A percentile compares a stretch with the other conserved stretches of the same genome.
Evolutionary conservation across 352 stramenopile species (phyloP).

Genomic region (Phytophthora lateralis): DNA sequence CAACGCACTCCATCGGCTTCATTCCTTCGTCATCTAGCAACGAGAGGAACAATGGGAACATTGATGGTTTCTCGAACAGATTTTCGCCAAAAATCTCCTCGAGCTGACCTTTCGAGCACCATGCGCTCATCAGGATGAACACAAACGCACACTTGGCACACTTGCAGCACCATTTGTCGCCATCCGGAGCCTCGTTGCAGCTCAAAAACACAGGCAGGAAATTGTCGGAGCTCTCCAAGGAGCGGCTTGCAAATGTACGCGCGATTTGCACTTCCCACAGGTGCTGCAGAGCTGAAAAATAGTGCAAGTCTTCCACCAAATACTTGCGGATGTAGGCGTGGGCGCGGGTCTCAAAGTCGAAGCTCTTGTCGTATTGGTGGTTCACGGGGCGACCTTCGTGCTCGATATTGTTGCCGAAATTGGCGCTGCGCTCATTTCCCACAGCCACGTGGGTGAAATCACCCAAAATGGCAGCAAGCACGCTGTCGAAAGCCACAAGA

Average conservation of each 20-base stretch:
- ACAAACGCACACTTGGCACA: conserved; percentile 55
- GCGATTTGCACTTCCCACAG: conserved; percentile 55
- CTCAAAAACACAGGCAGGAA: conserved; percentile 50
- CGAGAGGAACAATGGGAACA: conserved; percentile 36
- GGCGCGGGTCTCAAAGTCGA: conserved; percentile 38
- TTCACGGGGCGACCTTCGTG: conserved; percentile 42
- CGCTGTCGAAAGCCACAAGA: conserved; percentile 46
- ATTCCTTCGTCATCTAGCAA: conserved; percentile 40
- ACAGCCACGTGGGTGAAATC: conserved; percentile 43
- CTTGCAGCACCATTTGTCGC: conserved; percentile 45
- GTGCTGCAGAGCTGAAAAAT: conserved; percentile 50
- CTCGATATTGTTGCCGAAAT: conserved; percentile 45
- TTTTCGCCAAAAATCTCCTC: conserved; percentile 42
- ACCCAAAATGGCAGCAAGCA: conserved; percentile 36
- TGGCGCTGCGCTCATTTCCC: conserved; percentile 48
- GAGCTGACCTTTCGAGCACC: conserved; percentile 30
- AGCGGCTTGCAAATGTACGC: conserved; percentile 36
- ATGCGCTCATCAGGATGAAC: conserved; percentile 46
- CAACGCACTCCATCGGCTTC: conserved; percentile 55
- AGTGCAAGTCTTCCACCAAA: conserved; percentile 43
- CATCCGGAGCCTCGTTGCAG: conserved; percentile 45
- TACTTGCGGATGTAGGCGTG: conserved; percentile 47
- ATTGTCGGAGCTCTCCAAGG: conserved; percentile 25
- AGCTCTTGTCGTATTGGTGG: conserved; percentile 60
- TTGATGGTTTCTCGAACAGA: conserved; percentile 34